Evolutionary conservation across 768 basidiomycete genomes (phyloP), one percentile per base, ranked within the genome.

Genomic region (Fomitopsis pulvina): DNA sequence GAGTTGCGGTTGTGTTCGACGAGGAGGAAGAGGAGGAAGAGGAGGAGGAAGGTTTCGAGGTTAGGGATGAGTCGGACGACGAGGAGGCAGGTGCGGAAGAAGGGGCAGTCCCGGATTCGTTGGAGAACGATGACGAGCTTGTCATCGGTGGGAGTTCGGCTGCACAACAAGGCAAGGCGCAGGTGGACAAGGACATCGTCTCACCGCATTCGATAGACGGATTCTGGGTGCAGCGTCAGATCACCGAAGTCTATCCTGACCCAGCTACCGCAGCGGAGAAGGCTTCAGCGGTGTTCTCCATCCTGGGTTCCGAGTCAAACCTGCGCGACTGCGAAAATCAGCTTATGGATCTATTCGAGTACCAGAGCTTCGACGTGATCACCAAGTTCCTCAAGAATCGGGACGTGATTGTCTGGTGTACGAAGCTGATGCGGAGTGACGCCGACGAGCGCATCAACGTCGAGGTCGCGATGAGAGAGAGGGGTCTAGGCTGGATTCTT

Each of bases 401-500:
- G 48, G 96, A 99, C 45, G 87, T 92, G 51, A 75, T 98, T 43
- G 92, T 97, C 0, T 99, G 96, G 96, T 96, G 92, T 60, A 99
- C 96, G 41, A 94, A 94, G 68, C 78, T 97, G 44, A 88, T 92
- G 68, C 81, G 95, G 22, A 87, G 85, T 47, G 83, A 86, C 58
- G 88, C 88, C 0, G 87, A 97, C 40, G 91, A 92, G 64, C 80
- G 87, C 41, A 81, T 94, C 38, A 91, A 97, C 61, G 80, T 96
- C 32, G 95, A 98, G 68, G 95, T 98, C 3, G 92, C 92, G 0
- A 99, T 99, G 96, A 77, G 95, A 40, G 95, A 98, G 72, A 95
- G 91, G 68, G 92, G 91, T 12, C 79, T 94, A 9, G 94, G 92
- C 0, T 98, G 93, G 93, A 97, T 99, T 64, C 63, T 95, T 46